phyloP scores from a whole-genome alignment of 805 yeast species.

The Maudiozyma saulgeensis region DNA sequence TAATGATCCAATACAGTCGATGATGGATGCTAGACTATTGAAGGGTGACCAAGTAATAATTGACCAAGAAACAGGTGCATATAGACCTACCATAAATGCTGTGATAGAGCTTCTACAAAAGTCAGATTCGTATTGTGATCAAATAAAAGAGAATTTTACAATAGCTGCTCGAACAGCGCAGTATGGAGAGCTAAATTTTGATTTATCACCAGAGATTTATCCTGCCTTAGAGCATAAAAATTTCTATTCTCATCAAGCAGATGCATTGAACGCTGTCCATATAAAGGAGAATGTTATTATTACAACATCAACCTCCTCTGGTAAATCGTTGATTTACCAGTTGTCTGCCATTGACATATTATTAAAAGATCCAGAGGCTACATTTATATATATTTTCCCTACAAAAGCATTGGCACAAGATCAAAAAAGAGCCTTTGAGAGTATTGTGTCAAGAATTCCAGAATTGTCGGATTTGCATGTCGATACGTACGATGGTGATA shows the following conservation, averaged over 20 bases:
- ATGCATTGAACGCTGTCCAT: constrained; percentile 55
- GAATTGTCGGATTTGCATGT: constrained; percentile 38
- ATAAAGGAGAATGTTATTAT: constrained; percentile 63
- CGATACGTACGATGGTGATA: constrained; percentile 92
- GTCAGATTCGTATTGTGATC: constrained; percentile 48
- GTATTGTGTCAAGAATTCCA: constrained; percentile 43
- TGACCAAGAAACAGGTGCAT: constrained; percentile 18
- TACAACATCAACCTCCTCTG: constrained; percentile 94
- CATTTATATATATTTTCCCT: constrained; percentile 86
- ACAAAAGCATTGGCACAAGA: constrained; percentile 97
- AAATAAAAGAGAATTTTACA: constrained; percentile 46
- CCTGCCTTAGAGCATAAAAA: constrained; percentile 41
- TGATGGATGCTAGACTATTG: constrained; percentile 33
- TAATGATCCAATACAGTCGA: constrained; percentile 53
- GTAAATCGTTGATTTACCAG: constrained; percentile 89
- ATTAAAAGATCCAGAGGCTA: constrained; percentile 34
- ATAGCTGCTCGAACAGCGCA: constrained; percentile 39
- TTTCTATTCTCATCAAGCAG: constrained; percentile 75
- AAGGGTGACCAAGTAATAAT: constrained; percentile 11
- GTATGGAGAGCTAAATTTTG: constrained; percentile 35
- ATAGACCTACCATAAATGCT: constrained; percentile 36
- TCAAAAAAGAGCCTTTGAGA: constrained; percentile 72
- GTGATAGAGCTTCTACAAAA: constrained; percentile 42
- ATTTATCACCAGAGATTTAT: constrained; percentile 42
- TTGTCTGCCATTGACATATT: constrained; percentile 57